Percentiles rank a stretch among this genome's conserved stretches.
These are phyloP conservation scores for Teunomyces gatunensis DNA, from an alignment of 805 yeast species.

Conservation along the genomic window DNA sequence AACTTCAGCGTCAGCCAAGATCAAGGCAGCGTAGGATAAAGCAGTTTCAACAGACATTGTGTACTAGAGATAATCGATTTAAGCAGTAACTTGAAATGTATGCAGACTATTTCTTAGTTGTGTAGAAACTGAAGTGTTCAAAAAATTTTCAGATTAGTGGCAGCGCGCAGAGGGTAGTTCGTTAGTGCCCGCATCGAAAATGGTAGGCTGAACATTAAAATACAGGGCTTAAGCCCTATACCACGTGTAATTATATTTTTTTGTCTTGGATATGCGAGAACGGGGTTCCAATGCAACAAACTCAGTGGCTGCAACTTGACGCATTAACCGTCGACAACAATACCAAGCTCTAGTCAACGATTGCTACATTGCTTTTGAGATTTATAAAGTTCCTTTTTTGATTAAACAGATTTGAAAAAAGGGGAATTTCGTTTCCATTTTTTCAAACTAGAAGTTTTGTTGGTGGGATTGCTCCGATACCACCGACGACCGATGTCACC, in stretches of 20 bases:
- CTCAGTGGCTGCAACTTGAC: neutral
- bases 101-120: conserved; percentile 49
- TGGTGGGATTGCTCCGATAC: neutral
- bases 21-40: conserved; percentile 50
- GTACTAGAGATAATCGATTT: conserved; percentile 50
- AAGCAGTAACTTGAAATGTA: conserved; percentile 31
- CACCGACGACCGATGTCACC: neutral
- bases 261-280: neutral
- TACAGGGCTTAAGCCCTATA: neutral
- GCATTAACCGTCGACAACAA: neutral
- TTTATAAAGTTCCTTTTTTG: neutral
- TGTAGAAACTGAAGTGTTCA: conserved; percentile 1
- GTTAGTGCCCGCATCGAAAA: conserved; percentile 1
- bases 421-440: neutral
- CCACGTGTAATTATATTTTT: neutral
- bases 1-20: conserved; percentile 48
- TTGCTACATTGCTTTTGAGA: neutral
- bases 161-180: neutral
- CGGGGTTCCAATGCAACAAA: neutral
- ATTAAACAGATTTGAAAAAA: neutral
- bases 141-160: conserved; percentile 3
- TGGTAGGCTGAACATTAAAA: neutral
- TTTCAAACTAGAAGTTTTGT: neutral
- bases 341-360: neutral
- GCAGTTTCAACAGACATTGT: conserved; percentile 48